Conservation (phyloP, 1,139 yeast genomes). For the Candida albicans region DNA sequence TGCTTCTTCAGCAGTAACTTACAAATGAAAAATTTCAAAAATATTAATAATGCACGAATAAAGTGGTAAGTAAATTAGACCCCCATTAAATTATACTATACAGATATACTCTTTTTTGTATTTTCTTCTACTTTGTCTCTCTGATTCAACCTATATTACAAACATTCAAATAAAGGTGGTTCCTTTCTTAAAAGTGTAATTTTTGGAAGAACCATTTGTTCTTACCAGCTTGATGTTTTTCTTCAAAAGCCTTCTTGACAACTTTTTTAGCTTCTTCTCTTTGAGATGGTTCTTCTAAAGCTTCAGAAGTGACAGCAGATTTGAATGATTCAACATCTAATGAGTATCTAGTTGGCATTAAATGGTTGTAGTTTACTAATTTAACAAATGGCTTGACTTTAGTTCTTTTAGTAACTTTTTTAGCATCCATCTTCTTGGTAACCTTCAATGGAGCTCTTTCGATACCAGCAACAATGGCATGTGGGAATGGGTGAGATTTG, state of each 20-base stretch:
- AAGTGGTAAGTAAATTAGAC: background rate
- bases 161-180: no score
- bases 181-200: constrained; percentile 74
- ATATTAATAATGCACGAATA: background rate
- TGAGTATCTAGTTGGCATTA: constrained; percentile 99
- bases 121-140: background rate
- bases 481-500: constrained; percentile 98
- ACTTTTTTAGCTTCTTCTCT: constrained; percentile 99
- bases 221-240: constrained; percentile 99
- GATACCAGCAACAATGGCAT: constrained; percentile 99
- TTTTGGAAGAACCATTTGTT: constrained; percentile 99
- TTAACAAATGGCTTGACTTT: constrained; percentile 99
- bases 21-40: background rate
- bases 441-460: constrained; percentile 99
- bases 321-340: constrained; percentile 96
- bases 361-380: constrained; percentile 99
- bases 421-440: constrained; percentile 91
- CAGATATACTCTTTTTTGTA: constrained; percentile 6
- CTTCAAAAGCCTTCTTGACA: constrained; percentile 98
- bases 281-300: constrained; percentile 97
- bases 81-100: constrained; percentile 10
- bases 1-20: constrained; percentile 9
- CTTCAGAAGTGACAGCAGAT: constrained; percentile 86
- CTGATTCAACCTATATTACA: no score
- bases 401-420: constrained; percentile 96